Evolutionary conservation across 352 stramenopile species (phyloP), one percentile per base, ranked within the genome.

Genomic region (Phytopythium chamaehyphon): DNA sequence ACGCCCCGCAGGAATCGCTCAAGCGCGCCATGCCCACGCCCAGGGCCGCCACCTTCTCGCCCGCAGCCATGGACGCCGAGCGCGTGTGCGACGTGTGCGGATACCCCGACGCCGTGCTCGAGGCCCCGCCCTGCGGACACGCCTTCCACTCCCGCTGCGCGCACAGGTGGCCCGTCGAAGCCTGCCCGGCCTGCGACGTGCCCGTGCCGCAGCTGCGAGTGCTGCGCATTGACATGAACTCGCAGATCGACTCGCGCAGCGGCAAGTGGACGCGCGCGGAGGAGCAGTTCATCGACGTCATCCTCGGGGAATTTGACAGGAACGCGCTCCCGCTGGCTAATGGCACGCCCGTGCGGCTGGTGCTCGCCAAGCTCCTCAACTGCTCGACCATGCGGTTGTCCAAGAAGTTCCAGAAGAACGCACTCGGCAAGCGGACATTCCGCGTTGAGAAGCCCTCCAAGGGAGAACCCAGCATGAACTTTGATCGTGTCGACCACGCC

Each of bases 351-450:
- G 84, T 94, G 55, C 83, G 83, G 1, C 65, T 94, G 18, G 81
- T 90, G 55, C 66, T 94, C 12, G 81, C 83, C 31, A 90, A 86
- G 62, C 68, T 94, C 57, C 83, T 94, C 47, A 94, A 94, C 59
- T 94, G 83, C 61, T 92, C 81, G 47, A 90, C 83, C n/a, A 94
- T 94, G 83, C 70, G 83, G 21, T 59, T 94, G 26, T 94, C 83
- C 15, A 94, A 94, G 59, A 94, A 94, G 61, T 94, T 94, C 54
- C 83, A 94, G 56, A 92, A 92, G 63, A 94, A 94, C 55, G 83
- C 83, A 26, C 61, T 94, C 31, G 83, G 83, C 26, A 94, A 94
- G 55, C 67, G 82, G 15, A 94, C 83, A n/a, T 94, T 90, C 58
- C 75, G 80, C 12, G 72, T 94, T 40, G 68, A 67, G 8, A 90